A percentile compares a stretch with the other conserved stretches of the same genome.
Evolutionary conservation across 2,329 filamentous ascomycete genomes (phyloP).

Genomic region (Elsinoe australis): DNA sequence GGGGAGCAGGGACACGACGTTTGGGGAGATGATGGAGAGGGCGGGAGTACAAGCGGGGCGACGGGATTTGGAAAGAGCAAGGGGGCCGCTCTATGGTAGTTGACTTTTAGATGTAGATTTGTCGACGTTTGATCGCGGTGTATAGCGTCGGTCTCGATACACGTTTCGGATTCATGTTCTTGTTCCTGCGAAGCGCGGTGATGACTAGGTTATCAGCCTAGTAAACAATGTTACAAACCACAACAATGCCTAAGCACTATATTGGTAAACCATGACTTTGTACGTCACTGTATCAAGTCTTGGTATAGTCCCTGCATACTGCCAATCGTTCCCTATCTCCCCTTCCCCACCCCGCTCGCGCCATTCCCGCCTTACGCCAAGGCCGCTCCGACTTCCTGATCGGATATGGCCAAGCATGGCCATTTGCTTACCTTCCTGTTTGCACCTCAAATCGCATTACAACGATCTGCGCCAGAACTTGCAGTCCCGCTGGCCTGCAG

Average conservation of each 20-base stretch:
- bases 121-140: too few species aligned
- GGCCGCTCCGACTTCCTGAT: slow-evolving; percentile 3
- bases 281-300: too few species aligned
- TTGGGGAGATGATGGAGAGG: slow-evolving; percentile 15
- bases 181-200: too few species aligned
- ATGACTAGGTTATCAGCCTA: too few species aligned
- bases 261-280: too few species aligned
- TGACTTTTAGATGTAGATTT: too few species aligned
- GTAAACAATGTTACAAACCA: too few species aligned
- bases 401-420: slow-evolving; percentile 8
- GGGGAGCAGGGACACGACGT: slow-evolving; percentile 8
- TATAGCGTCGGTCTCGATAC: too few species aligned
- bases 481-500: not conserved
- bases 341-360: slow-evolving; percentile 14
- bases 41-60: slow-evolving; percentile 5
- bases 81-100: not conserved
- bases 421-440: slow-evolving; percentile 16
- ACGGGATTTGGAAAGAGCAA: slow-evolving; percentile 2
- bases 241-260: too few species aligned
- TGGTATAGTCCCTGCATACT: too few species aligned
- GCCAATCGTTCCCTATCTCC: too few species aligned
- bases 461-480: not conserved
- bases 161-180: too few species aligned
- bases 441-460: not conserved
- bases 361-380: slow-evolving; percentile 4